These are phyloP conservation scores for Lentinula aciculospora DNA, from an alignment of 768 basidiomycete species.

Conservation along the genomic window DNA sequence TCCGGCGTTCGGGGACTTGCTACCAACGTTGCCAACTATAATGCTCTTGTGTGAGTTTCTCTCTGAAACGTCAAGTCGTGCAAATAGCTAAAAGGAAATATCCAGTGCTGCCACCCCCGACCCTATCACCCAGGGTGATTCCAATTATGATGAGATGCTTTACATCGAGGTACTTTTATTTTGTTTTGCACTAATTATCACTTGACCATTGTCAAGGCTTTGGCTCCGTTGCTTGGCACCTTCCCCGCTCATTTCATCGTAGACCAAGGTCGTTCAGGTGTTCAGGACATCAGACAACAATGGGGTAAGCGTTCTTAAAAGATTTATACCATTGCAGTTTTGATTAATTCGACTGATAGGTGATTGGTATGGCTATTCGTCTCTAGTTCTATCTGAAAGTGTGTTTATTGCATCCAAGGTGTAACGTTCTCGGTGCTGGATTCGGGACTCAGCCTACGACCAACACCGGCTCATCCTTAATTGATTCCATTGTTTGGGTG, in stretches of 20 bases:
- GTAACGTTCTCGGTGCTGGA: constrained; percentile 61
- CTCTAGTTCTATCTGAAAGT: not conserved
- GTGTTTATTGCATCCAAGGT: constrained; percentile 18
- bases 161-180: constrained; percentile 41
- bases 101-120: constrained; percentile 45
- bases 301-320: constrained; percentile 38
- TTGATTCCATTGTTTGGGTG: constrained; percentile 61
- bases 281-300: constrained; percentile 50
- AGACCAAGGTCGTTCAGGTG: constrained; percentile 61
- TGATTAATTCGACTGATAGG: not conserved
- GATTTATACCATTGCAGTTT: no score
- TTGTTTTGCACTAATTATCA: not conserved
- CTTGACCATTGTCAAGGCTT: constrained; percentile 27
- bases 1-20: constrained; percentile 56
- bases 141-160: constrained; percentile 57
- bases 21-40: constrained; percentile 50
- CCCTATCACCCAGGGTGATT: constrained; percentile 53
- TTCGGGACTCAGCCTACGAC: constrained; percentile 56
- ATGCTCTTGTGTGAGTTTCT: constrained; percentile 21
- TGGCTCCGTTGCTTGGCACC: constrained; percentile 37
- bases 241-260: constrained; percentile 63
- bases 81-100: not conserved
- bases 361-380: constrained; percentile 34
- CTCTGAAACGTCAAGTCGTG: not conserved
- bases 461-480: constrained; percentile 45